Conservation (phyloP, 352 stramenopile species). For the Blastocystis sp. region DNA sequence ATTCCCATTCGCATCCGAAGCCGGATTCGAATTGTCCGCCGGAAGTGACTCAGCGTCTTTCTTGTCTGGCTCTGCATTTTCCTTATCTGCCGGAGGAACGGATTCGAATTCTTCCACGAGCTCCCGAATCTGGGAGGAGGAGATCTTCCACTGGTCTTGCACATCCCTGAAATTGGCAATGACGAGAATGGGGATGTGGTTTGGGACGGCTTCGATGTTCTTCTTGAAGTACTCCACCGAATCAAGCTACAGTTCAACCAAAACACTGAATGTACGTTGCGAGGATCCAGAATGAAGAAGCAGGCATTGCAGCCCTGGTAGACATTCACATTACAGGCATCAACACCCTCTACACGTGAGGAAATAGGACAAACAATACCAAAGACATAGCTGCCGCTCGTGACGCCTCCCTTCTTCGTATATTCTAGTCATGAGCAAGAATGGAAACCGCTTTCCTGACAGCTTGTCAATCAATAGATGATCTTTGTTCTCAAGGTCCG, state of each 20-base stretch:
- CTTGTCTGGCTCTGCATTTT: not conserved
- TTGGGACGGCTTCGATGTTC: slow-evolving; percentile 32
- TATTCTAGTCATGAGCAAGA: slow-evolving; percentile 23
- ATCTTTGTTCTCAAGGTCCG: slow-evolving; percentile 13
- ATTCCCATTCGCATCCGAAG: not conserved
- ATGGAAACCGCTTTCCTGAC: not conserved
- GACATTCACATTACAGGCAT: slow-evolving; percentile 33
- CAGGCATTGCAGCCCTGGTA: slow-evolving; percentile 60
- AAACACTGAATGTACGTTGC: slow-evolving; percentile 2
- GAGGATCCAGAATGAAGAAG: slow-evolving; percentile 54
- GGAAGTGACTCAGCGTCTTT: not conserved
- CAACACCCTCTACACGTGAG: slow-evolving; percentile 21
- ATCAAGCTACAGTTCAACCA: slow-evolving; percentile 5
- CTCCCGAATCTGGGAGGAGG: not conserved
- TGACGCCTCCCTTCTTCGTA: slow-evolving; percentile 48
- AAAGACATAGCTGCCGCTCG: slow-evolving; percentile 61
- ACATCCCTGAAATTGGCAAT: slow-evolving; percentile 57
- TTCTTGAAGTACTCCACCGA: slow-evolving; percentile 63
- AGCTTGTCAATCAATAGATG: slow-evolving; percentile 50
- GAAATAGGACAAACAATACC: not conserved
- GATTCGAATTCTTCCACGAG: slow-evolving; percentile 4
- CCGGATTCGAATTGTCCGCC: not conserved
- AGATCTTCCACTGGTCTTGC: slow-evolving; percentile 35
- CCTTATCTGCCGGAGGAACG: not conserved
- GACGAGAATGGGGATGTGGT: slow-evolving; percentile 54